These are phyloP conservation scores for Carex parvula DNA, from an alignment of 176 grass and related monocot species.

Conservation along the genomic window DNA sequence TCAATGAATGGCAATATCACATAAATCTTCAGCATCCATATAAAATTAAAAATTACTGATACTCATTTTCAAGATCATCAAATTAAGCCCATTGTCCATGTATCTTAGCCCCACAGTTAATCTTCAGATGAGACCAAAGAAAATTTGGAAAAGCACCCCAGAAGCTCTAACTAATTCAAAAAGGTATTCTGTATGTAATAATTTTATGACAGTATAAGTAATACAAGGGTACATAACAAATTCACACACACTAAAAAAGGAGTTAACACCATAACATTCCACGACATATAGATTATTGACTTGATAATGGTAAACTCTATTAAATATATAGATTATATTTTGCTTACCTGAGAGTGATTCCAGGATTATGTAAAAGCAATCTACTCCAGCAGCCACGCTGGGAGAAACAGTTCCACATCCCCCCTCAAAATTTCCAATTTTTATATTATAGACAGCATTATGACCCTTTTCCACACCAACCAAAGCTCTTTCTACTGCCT, in stretches of 20 bases:
- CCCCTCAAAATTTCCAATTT: slow-evolving; percentile 53
- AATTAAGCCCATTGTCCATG: background rate
- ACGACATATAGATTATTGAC: background rate
- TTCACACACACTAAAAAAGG: background rate
- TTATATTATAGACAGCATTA: slow-evolving; percentile 65
- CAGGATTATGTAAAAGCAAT: slow-evolving; percentile 75
- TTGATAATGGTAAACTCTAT: background rate
- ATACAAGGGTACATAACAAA: background rate
- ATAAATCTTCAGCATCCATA: background rate
- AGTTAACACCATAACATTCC: background rate
- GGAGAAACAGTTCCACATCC: slow-evolving; percentile 55
- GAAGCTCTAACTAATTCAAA: background rate
- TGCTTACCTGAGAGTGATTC: slow-evolving; percentile 74
- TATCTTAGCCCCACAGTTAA: background rate
- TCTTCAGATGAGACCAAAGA: background rate
- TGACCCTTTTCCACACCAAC: slow-evolving; percentile 61
- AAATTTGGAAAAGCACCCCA: background rate
- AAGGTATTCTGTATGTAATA: background rate
- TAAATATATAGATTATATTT: background rate
- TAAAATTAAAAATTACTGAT: background rate
- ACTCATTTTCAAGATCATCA: background rate
- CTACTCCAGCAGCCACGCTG: slow-evolving; percentile 65
- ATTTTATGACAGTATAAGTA: background rate
- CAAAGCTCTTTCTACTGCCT: slow-evolving; percentile 80
- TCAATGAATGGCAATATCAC: background rate